These are phyloP conservation scores for Aspergillus novofumigatus DNA, from an alignment of 2,329 filamentous ascomycete species.

Conservation along the genomic window DNA sequence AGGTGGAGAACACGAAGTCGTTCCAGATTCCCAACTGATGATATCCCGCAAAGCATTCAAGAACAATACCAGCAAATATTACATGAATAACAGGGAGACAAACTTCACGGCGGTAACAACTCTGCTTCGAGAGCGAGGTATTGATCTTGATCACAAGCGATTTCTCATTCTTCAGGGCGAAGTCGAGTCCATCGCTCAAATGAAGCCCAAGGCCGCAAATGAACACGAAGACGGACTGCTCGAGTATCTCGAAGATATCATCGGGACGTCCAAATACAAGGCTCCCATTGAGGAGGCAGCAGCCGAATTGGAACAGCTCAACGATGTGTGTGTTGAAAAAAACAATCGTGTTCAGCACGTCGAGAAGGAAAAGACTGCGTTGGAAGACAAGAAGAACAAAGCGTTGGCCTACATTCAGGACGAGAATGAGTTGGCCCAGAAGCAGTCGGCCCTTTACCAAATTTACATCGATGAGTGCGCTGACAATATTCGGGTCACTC, in stretches of 20 bases:
- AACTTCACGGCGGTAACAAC: slow-evolving; percentile 91
- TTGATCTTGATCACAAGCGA: slow-evolving; percentile 96
- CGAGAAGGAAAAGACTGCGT: slow-evolving; percentile 87
- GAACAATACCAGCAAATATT: slow-evolving; percentile 98
- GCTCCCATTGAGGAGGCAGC: slow-evolving; percentile 92
- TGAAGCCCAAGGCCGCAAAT: slow-evolving; percentile 93
- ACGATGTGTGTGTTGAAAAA: slow-evolving; percentile 94
- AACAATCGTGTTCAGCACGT: slow-evolving; percentile 93
- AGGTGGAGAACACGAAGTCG: slow-evolving; percentile 67
- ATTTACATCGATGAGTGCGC: slow-evolving; percentile 83
- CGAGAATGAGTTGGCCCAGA: slow-evolving; percentile 86
- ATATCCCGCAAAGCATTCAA: slow-evolving; percentile 93
- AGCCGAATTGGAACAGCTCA: slow-evolving; percentile 81
- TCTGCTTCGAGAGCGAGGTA: slow-evolving; percentile 77
- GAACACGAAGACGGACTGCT: slow-evolving; percentile 95
- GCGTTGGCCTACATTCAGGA: slow-evolving; percentile 83
- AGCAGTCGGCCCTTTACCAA: slow-evolving; percentile 90
- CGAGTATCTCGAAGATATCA: slow-evolving; percentile 97
- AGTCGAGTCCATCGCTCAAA: slow-evolving; percentile 97
- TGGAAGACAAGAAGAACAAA: slow-evolving; percentile 96
- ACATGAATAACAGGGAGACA: slow-evolving; percentile 84
- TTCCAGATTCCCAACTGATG: slow-evolving; percentile 79
- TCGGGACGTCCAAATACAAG: slow-evolving; percentile 98
- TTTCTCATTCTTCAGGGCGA: slow-evolving; percentile 97
- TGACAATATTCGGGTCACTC: slow-evolving; percentile 81